Base-by-base conservation (phyloP, 371 early-diverging fungal genomes). In the Syncephalastrum racemosum region DNA sequence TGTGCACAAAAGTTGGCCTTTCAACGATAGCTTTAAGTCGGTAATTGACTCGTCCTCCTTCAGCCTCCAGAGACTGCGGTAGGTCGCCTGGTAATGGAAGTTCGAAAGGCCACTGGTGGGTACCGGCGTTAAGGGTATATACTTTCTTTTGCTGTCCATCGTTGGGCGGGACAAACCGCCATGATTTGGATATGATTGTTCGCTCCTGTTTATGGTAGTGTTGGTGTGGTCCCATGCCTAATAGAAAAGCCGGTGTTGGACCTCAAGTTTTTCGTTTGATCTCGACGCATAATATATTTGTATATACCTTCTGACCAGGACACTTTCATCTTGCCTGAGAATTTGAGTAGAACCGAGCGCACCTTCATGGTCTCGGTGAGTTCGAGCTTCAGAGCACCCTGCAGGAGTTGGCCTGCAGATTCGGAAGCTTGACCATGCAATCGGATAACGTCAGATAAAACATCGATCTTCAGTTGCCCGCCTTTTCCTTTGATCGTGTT, bases 301-400 rank as follows among this genome's bases (percentile, higher is more conserved):
- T 27, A 40, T 19, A 23, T 72, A 77, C 77, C 70, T 67, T 77
- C 73, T 40, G 68, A 62, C 77, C 77, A 77, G 46, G 70, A 65
- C 5, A 77, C 77, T 43, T 77, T 77, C 71, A 77, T 77, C 47
- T 68, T 77, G 13, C 77, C 77, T 12, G 50, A 8, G 49, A 77
- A 77, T 23, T 27, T 58, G 18, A 77, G 59, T 8, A 46, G 41
- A 22, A 77, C 59, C 12, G 71, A 64, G 40, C 62, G 64, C n/a
- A 71, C 66, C 47, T 77, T 77, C 52, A 70, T 73, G 1, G 77
- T 62, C 25, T 77, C 77, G 4, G 66, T 40, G 3, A 68, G 45
- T 45, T 54, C 56, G 10, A 77, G 50, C 2, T 41, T 44, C n/a
- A 77, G 47, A 14, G 55, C 51, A 14, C 77, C 77, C 62, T 64